Evolutionary conservation across 2,329 filamentous ascomycete genomes (phyloP).

Genomic region (Colletotrichum sansevieriae): DNA sequence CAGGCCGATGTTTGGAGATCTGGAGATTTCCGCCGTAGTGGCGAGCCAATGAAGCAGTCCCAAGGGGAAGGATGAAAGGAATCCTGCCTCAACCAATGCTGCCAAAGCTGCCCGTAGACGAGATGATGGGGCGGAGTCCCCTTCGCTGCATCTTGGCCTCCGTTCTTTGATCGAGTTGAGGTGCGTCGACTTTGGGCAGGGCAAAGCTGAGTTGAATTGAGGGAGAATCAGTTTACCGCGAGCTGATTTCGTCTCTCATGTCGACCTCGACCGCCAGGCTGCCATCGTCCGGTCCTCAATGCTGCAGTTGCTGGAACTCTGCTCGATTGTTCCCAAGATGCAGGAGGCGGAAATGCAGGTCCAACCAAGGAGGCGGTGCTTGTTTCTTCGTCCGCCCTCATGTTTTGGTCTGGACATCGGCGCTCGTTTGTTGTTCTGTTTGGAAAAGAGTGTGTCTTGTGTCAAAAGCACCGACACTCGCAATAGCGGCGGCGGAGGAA

Average conservation of each 20-base stretch:
- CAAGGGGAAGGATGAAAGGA: conserved; percentile 13
- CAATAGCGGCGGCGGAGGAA: conserved; percentile 31
- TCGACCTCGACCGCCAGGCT: conserved; percentile 19
- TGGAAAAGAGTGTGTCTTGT: conserved; percentile 36
- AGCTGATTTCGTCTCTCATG: too few species aligned
- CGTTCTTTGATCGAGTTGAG: background rate
- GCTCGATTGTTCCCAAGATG: conserved; percentile 5
- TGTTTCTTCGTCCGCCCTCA: conserved; percentile 36
- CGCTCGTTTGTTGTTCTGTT: conserved; percentile 36
- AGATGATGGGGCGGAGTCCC: conserved; percentile 37
- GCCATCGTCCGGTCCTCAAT: conserved; percentile 24
- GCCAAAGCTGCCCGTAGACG: conserved; percentile 37
- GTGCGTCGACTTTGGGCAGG: background rate
- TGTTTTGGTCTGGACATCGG: conserved; percentile 35
- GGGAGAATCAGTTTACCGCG: too few species aligned
- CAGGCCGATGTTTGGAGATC: conserved; percentile 19
- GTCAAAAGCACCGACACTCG: conserved; percentile 33
- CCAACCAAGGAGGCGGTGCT: conserved; percentile 37
- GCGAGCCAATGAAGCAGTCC: conserved; percentile 21
- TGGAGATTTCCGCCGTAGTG: conserved; percentile 26
- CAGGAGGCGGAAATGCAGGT: conserved; percentile 16
- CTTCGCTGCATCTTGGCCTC: conserved; percentile 1
- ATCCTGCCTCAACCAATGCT: conserved; percentile 20
- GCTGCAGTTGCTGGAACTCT: conserved; percentile 12
- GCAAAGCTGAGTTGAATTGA: too few species aligned